phyloP scores from a whole-genome alignment of 2,329 filamentous ascomycete species.

The Zarea fungicola region DNA sequence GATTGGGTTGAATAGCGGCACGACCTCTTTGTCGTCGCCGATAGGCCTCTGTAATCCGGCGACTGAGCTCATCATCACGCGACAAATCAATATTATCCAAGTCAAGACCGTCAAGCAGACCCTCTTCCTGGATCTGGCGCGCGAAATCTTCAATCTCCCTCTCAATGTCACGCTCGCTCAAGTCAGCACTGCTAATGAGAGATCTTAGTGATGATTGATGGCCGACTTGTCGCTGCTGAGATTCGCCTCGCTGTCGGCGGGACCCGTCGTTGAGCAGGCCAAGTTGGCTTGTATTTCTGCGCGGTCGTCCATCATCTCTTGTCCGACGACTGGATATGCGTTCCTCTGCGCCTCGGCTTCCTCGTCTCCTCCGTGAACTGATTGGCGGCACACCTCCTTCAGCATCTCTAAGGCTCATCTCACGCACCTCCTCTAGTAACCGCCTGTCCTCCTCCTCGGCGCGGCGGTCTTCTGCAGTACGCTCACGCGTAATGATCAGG shows the following conservation, averaged over 20 bases:
- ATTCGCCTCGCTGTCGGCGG: conserved; percentile 38
- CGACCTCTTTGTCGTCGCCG: conserved; percentile 66
- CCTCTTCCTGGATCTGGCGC: conserved; percentile 82
- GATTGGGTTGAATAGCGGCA: conserved; percentile 36
- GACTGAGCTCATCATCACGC: conserved; percentile 85
- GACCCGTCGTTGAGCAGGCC: conserved; percentile 30
- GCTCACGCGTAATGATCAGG: conserved; percentile 45
- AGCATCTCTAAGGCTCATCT: conserved; percentile 66
- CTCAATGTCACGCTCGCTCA: conserved; percentile 73
- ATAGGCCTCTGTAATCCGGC: conserved; percentile 86
- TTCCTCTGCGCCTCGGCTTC: conserved; percentile 21
- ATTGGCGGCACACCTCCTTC: conserved; percentile 41
- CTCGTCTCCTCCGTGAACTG: not conserved
- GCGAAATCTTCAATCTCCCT: conserved; percentile 87
- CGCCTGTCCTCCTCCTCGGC: conserved; percentile 62
- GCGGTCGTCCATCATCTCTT: conserved; percentile 32
- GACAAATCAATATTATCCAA: conserved; percentile 77
- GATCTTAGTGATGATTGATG: conserved; percentile 87
- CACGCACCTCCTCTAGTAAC: conserved; percentile 65
- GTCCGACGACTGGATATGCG: conserved; percentile 24
- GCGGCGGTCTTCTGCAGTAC: conserved; percentile 47
- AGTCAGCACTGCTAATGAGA: conserved; percentile 72
- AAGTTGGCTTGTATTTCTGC: conserved; percentile 31
- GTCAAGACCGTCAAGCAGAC: conserved; percentile 81
- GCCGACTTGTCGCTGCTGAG: conserved; percentile 60